These are phyloP conservation scores for Penicillium psychrosexuale DNA, from an alignment of 2,329 filamentous ascomycete species.

Conservation along the genomic window DNA sequence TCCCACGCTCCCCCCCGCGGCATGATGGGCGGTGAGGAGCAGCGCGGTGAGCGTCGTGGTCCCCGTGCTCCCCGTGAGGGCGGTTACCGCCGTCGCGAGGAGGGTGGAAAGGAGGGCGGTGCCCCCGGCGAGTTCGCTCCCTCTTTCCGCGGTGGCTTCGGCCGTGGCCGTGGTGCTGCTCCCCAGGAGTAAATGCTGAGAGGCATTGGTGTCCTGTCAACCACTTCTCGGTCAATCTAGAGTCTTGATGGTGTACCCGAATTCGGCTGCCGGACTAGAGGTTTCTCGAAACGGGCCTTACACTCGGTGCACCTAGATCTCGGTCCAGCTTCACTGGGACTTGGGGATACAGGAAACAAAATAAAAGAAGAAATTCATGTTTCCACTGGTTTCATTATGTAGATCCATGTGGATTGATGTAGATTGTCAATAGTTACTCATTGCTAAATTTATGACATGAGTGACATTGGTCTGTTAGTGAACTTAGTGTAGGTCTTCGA, in stretches of 20 bases:
- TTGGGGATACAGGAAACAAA: constrained; percentile 26
- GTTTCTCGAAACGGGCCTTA: constrained; percentile 25
- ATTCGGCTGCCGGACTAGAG: constrained; percentile 30
- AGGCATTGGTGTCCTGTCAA: constrained; percentile 29
- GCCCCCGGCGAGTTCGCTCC: constrained; percentile 89
- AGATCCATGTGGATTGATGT: constrained; percentile 25
- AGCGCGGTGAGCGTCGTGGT: constrained; percentile 66
- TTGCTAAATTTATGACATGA: neutral
- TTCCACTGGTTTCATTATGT: constrained; percentile 25
- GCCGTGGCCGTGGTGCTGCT: constrained; percentile 79
- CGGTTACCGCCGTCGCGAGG: constrained; percentile 88
- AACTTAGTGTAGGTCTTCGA: neutral
- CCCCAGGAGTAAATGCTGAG: constrained; percentile 56
- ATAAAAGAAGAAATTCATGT: constrained; percentile 27
- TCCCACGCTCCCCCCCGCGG: constrained; percentile 96
- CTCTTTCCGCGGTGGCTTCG: constrained; percentile 87
- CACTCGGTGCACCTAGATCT: constrained; percentile 19
- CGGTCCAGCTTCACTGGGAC: constrained; percentile 17
- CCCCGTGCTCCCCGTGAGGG: constrained; percentile 77
- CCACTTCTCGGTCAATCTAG: constrained; percentile 33
- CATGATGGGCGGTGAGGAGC: constrained; percentile 88
- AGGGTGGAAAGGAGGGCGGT: constrained; percentile 81
- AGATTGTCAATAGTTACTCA: neutral
- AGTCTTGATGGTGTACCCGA: constrained; percentile 26
- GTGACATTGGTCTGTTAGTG: neutral